These are phyloP conservation scores for Moricandia moricandioides DNA, from an alignment of 345 rosid genomes.

Conservation along the genomic window DNA sequence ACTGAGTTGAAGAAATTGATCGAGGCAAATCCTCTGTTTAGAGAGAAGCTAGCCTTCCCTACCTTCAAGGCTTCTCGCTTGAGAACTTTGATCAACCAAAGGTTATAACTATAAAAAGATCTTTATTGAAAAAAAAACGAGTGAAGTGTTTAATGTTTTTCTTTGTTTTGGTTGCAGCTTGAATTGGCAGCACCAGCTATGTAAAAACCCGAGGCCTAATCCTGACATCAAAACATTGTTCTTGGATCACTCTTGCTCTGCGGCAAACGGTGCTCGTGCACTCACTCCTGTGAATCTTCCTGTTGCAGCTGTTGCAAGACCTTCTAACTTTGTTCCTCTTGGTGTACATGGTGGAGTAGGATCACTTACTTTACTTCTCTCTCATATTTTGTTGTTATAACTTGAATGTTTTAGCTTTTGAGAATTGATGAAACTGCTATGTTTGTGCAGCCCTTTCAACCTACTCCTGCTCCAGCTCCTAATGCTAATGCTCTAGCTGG, in stretches of 20 bases:
- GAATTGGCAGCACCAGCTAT: constrained; percentile 95
- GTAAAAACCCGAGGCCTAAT: constrained; percentile 87
- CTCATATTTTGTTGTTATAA: not conserved
- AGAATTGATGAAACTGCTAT: constrained; percentile 21
- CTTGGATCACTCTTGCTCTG: constrained; percentile 69
- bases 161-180: constrained; percentile 46
- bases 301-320: constrained; percentile 68
- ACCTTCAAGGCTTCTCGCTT: constrained; percentile 72
- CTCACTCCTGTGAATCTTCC: constrained; percentile 65
- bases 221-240: constrained; percentile 93
- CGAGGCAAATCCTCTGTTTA: constrained; percentile 87
- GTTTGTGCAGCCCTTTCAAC: constrained; percentile 68
- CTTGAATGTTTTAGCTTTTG: not conserved
- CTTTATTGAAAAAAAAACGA: not conserved
- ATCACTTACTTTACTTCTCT: constrained; percentile 15
- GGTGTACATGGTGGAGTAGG: constrained; percentile 77
- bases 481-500: constrained; percentile 66
- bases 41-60: constrained; percentile 80
- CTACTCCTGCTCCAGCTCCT: constrained; percentile 59
- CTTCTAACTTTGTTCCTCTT: constrained; percentile 67
- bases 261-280: constrained; percentile 73
- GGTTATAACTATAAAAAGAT: constrained; percentile 39
- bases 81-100: constrained; percentile 83
- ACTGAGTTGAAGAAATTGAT: constrained; percentile 79
- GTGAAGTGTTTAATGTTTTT: not conserved